phyloP scores from a whole-genome alignment of 2,329 filamentous ascomycete species.

The Exserohilum rostratum region DNA sequence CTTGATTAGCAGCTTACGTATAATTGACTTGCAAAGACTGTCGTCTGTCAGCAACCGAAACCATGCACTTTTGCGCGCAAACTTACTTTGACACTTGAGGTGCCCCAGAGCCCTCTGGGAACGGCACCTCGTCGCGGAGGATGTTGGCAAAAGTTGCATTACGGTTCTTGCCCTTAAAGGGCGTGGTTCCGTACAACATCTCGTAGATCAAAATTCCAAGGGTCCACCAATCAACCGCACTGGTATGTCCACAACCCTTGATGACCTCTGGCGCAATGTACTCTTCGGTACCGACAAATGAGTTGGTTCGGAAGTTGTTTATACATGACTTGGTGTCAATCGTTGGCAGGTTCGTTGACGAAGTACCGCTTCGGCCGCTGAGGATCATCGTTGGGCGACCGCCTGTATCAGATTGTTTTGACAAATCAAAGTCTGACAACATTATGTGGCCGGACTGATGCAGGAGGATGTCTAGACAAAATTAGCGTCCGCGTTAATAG shows the following conservation, averaged over 20 bases:
- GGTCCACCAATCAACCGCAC: slow-evolving; percentile 99
- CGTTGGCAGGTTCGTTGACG: slow-evolving; percentile 85
- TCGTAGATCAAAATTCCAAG: slow-evolving; percentile 96
- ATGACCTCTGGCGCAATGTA: slow-evolving; percentile 99
- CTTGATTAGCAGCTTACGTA: slow-evolving; percentile 96
- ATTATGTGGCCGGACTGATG: slow-evolving; percentile 99
- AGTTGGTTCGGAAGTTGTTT: slow-evolving; percentile 96
- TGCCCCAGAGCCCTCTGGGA: slow-evolving; percentile 83
- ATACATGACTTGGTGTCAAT: slow-evolving; percentile 99
- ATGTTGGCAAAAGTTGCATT: slow-evolving; percentile 99
- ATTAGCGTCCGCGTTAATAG: slow-evolving; percentile 45
- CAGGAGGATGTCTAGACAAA: slow-evolving; percentile 79
- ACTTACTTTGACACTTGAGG: slow-evolving; percentile 92
- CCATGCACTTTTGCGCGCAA: not conserved
- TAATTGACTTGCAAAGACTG: slow-evolving; percentile 94
- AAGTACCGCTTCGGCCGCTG: slow-evolving; percentile 75
- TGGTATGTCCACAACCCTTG: slow-evolving; percentile 97
- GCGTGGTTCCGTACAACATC: slow-evolving; percentile 97
- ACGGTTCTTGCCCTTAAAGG: slow-evolving; percentile 98
- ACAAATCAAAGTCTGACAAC: slow-evolving; percentile 98
- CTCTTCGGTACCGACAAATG: slow-evolving; percentile 97
- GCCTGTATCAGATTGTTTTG: slow-evolving; percentile 94
- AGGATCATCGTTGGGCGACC: slow-evolving; percentile 98
- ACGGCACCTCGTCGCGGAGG: slow-evolving; percentile 90
- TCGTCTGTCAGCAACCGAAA: slow-evolving; percentile 37